Conservation (phyloP, 176 grass and related monocot species). For the Tuctoria greenei region DNA sequence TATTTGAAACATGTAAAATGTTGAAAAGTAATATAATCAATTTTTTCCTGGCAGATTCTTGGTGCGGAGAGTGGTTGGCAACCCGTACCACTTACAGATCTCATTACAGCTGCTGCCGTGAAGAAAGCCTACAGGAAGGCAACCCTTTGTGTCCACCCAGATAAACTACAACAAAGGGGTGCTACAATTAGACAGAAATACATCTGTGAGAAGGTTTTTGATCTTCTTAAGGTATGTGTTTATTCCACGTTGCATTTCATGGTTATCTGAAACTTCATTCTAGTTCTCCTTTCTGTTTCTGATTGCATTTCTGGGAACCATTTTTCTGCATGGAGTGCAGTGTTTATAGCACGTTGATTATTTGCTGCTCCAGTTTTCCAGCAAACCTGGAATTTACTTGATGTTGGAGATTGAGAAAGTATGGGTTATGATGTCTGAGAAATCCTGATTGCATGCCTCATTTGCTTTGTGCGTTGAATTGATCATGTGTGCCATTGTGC, state of each 20-base stretch:
- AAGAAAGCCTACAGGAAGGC: slow-evolving; percentile 97
- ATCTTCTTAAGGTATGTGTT: slow-evolving; percentile 85
- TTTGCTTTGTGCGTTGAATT: neutral
- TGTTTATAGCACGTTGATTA: neutral
- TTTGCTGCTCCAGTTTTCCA: neutral
- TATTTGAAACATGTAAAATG: neutral
- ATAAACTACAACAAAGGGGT: slow-evolving; percentile 93
- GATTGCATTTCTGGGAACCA: neutral
- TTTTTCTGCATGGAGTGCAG: neutral
- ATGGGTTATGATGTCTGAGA: neutral
- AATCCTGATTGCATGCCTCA: neutral
- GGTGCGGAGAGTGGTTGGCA: slow-evolving; percentile 91
- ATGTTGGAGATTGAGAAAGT: neutral
- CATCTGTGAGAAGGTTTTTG: slow-evolving; percentile 94
- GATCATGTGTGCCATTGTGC: neutral
- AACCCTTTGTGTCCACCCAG: slow-evolving; percentile 92
- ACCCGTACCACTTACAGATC: slow-evolving; percentile 80
- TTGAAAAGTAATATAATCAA: neutral
- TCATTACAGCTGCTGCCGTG: slow-evolving; percentile 79
- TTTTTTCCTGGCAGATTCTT: slow-evolving; percentile 63
- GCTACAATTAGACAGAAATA: slow-evolving; percentile 92
- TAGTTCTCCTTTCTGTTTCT: neutral
- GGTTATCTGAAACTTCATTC: neutral
- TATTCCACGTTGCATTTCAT: neutral
- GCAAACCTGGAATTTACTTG: neutral